phyloP scores from a whole-genome alignment of 257 asterid genomes.

The Fraxinus pennsylvanica region DNA sequence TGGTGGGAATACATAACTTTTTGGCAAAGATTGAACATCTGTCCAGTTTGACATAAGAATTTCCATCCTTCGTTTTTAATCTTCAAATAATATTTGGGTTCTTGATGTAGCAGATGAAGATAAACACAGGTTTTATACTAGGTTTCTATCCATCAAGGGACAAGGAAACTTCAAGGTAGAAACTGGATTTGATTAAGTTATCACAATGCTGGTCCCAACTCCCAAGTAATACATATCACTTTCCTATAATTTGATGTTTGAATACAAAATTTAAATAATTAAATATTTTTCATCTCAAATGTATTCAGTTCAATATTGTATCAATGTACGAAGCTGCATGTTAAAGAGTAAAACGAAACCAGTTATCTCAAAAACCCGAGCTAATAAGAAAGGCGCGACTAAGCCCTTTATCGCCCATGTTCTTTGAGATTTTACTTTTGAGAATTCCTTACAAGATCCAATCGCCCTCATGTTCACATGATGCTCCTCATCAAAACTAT shows the following conservation, averaged over 20 bases:
- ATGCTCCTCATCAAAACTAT: no score
- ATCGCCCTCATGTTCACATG: no score
- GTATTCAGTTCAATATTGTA: neutral
- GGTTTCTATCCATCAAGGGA: neutral
- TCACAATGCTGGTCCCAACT: neutral
- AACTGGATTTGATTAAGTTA: neutral
- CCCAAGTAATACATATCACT: neutral
- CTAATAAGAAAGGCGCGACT: no score
- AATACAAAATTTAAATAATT: neutral
- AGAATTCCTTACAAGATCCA: no score
- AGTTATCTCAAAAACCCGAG: no score
- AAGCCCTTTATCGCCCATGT: no score
- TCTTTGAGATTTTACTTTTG: no score
- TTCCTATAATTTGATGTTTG: neutral
- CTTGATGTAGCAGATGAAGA: neutral
- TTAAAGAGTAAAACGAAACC: no score
- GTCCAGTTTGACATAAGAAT: slow-evolving; percentile 53
- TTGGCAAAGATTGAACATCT: slow-evolving; percentile 41
- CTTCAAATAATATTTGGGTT: neutral
- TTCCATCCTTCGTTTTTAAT: slow-evolving; percentile 32
- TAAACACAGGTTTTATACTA: neutral
- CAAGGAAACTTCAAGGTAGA: neutral
- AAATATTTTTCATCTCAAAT: no score
- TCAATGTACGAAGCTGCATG: no score
- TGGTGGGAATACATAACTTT: slow-evolving; percentile 49